phyloP scores from a whole-genome alignment of 192 early-diverging fungal species.

The Funneliformis mosseae region DNA sequence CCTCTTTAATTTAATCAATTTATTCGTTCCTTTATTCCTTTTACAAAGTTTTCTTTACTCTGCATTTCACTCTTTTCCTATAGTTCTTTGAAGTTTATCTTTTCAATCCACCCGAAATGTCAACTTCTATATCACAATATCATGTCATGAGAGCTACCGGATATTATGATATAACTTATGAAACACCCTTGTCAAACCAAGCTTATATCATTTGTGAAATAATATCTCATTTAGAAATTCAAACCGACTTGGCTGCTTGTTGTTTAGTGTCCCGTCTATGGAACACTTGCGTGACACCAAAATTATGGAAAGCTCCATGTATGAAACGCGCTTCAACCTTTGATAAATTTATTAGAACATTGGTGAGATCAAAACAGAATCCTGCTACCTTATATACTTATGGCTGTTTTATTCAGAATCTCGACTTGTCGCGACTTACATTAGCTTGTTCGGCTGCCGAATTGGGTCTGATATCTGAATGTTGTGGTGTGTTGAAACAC shows the following conservation, averaged over 20 bases:
- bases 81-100: too few species aligned
- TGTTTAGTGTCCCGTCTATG: conserved; percentile 26
- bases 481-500: conserved; percentile 20
- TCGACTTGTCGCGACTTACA: conserved; percentile 18
- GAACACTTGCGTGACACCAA: conserved; percentile 24
- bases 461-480: conserved; percentile 29
- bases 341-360: conserved; percentile 29
- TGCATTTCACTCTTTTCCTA: background rate
- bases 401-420: conserved; percentile 28
- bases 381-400: conserved; percentile 12
- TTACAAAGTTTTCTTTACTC: background rate
- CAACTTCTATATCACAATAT: background rate
- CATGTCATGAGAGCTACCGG: background rate
- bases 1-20: background rate
- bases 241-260: conserved; percentile 19
- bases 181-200: conserved; percentile 20
- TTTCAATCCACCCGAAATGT: background rate
- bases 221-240: conserved; percentile 6
- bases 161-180: background rate
- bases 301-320: conserved; percentile 7
- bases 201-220: conserved; percentile 31
- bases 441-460: background rate
- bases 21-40: background rate
- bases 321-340: conserved; percentile 27
- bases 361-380: conserved; percentile 3